A percentile compares a stretch with the other conserved stretches of the same genome.
Conservation (phyloP, 805 yeast species). For the Kregervanrija pseudodelftensis region DNA sequence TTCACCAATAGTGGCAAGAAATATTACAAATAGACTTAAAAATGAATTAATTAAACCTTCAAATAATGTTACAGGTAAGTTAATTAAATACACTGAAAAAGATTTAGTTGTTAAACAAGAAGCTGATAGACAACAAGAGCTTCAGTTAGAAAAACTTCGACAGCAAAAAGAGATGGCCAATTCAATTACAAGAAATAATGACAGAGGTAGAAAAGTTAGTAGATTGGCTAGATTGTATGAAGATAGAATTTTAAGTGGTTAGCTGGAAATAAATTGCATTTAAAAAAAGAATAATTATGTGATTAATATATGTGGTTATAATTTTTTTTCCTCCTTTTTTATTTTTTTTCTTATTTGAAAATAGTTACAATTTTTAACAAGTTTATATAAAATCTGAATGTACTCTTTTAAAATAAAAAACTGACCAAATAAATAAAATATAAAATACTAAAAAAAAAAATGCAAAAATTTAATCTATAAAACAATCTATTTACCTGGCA, state of each 20-base stretch:
- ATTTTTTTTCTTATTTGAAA: no score
- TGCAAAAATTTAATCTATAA: neutral
- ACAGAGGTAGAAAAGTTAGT: slow-evolving; percentile 43
- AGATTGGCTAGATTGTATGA: slow-evolving; percentile 44
- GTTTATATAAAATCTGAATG: no score
- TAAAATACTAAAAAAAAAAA: neutral
- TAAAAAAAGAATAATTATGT: neutral
- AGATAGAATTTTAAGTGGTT: slow-evolving; percentile 28
- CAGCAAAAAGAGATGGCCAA: slow-evolving; percentile 14
- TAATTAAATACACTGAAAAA: slow-evolving; percentile 27
- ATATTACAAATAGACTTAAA: slow-evolving; percentile 5
- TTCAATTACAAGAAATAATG: slow-evolving; percentile 24
- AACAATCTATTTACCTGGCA: slow-evolving; percentile 16
- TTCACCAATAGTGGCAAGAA: neutral
- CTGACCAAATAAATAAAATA: neutral
- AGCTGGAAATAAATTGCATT: neutral
- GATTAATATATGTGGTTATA: neutral
- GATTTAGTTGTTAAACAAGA: slow-evolving; percentile 20
- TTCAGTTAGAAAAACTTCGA: slow-evolving; percentile 2
- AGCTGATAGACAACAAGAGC: slow-evolving; percentile 10
- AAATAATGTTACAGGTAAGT: slow-evolving; percentile 7
- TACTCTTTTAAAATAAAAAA: neutral
- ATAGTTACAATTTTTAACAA: no score
- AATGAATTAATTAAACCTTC: slow-evolving; percentile 6
- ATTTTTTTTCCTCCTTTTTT: no score